Conservation (phyloP, 2,329 filamentous ascomycete species). For the Diaporthe sp. region DNA sequence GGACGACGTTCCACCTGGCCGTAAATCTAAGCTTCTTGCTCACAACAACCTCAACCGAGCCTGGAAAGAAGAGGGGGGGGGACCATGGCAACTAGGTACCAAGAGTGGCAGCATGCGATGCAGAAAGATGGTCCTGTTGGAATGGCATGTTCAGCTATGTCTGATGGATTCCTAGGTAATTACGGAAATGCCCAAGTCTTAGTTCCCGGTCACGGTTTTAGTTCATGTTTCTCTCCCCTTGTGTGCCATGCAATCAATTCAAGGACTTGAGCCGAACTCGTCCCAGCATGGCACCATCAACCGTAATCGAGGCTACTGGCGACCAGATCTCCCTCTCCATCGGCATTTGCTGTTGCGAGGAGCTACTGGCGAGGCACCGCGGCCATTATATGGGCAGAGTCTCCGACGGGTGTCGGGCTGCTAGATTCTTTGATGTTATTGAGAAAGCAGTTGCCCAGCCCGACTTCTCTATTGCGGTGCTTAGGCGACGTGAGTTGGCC, state of each 20-base stretch:
- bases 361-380: not conserved
- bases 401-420: not conserved
- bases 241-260: not conserved
- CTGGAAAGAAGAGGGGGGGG: no score
- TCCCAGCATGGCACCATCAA: not conserved
- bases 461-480: constrained; percentile 41
- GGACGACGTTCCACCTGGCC: not conserved
- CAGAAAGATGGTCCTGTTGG: not conserved
- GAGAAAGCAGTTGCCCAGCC: not conserved
- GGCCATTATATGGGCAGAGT: not conserved
- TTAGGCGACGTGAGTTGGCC: not conserved
- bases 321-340: not conserved
- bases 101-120: no score
- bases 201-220: not conserved
- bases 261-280: not conserved
- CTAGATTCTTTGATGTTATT: not conserved
- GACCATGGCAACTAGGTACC: not conserved
- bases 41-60: not conserved
- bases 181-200: not conserved
- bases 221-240: not conserved
- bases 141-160: not conserved
- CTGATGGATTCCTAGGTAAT: constrained; percentile 1
- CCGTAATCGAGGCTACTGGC: not conserved
- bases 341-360: not conserved
- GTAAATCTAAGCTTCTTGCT: not conserved